Base-by-base conservation (phyloP, 441 rosid species). In the Flueggea neowawraea region DNA sequence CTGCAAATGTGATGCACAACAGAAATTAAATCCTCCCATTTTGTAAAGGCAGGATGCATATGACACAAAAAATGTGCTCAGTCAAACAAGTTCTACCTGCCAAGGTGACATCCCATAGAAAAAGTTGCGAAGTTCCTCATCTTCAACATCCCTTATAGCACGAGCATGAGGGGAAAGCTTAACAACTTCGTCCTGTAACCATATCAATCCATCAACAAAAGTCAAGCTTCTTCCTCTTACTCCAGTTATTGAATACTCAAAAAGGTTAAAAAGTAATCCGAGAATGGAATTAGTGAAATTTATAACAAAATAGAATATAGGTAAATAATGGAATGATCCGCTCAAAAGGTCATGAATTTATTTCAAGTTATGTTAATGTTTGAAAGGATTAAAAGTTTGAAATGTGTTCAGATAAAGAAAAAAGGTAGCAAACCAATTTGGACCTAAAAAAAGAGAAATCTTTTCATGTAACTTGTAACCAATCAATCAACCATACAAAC, bases 101-200 rank as follows among this genome's bases (percentile, higher is more conserved):
- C 93, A 90, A 60, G 95, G 93, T 15, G 98, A 87, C 98, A 94
- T 94, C 68, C 98, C 98, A 77, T 88, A 80, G 39, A 88, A 94
- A 84, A 94, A 94, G 67, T 88, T 85, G 60, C 98, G 73, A 22
- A 94, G 88, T 76, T 90, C 98, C 67, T 90, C 97, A 69, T 94
- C 97, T 84, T 94, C 98, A 31, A 94, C 98, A 70, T 94, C 98
- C 69, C 97, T 85, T 51, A 94, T 87, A 2, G 98, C 98, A 12
- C 98, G 93, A 72, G 97, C 98, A 69, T 94, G 93, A 15, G 97
- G 98, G 0, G 97, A 94, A 14, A 85, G 10, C 61, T 90, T 94
- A 72, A 94, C 98, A 62, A 94, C 96, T 76, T 94, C 98, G 71
- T 94, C 98, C 98, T 90, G 70, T 12, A 59, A 60, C 4, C 41